phyloP scores from a whole-genome alignment of 306 rosid genomes.

The Gastrolobium bilobum region DNA sequence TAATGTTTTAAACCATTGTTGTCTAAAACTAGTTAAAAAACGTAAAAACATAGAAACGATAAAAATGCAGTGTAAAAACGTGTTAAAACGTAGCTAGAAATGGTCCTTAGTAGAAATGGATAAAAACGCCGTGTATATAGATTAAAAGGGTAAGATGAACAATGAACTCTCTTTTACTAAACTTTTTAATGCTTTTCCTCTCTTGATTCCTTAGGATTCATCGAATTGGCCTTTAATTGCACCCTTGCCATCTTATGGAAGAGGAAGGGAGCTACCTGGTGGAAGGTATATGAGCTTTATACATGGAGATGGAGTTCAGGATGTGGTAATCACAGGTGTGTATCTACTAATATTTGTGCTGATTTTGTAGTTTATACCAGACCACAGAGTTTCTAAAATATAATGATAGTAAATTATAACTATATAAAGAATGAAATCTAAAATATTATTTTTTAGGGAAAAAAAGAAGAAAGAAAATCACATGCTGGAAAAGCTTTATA shows the following conservation, averaged over 20 bases:
- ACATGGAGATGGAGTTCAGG: slow-evolving; percentile 78
- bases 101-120: no score
- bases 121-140: background rate
- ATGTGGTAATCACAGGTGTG: slow-evolving; percentile 87
- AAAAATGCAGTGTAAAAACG: no score
- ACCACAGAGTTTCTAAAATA: background rate
- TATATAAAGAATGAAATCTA: background rate
- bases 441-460: background rate
- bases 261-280: slow-evolving; percentile 95
- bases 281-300: slow-evolving; percentile 86
- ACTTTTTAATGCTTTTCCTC: slow-evolving; percentile 24
- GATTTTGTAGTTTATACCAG: background rate
- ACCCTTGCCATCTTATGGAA: slow-evolving; percentile 94
- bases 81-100: no score
- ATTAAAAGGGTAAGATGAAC: background rate
- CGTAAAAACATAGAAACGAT: no score
- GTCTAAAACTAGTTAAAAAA: no score
- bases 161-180: background rate
- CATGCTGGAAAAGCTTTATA: background rate
- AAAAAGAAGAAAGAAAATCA: background rate
- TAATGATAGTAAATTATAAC: background rate
- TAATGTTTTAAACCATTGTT: no score
- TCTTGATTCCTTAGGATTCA: slow-evolving; percentile 64
- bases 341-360: slow-evolving; percentile 27
- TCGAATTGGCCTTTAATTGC: slow-evolving; percentile 83